phyloP scores from a whole-genome alignment of 148 eudicot genomes.

The Rhododendron mucronatum region DNA sequence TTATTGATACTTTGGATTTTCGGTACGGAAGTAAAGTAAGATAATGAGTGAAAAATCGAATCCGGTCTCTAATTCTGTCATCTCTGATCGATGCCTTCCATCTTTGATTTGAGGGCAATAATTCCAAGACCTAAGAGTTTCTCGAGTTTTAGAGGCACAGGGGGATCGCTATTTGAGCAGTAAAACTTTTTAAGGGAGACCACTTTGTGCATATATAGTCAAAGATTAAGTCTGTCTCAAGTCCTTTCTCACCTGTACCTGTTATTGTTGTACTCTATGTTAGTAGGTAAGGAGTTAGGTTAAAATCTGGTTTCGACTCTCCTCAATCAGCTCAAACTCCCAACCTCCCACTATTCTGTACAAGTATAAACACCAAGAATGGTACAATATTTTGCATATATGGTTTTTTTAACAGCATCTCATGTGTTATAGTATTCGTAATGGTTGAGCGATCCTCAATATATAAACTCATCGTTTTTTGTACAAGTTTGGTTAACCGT shows the following conservation, averaged over 20 bases:
- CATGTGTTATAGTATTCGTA: background rate
- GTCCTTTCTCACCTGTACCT: background rate
- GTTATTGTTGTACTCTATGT: too few relatives aligned
- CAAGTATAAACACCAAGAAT: too few relatives aligned
- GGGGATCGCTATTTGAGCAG: background rate
- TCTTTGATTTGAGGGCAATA: too few relatives aligned
- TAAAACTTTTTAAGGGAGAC: background rate
- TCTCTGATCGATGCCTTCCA: too few relatives aligned
- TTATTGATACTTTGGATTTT: too few relatives aligned
- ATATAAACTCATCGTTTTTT: background rate
- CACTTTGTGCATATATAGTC: background rate
- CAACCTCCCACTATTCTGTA: background rate
- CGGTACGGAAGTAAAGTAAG: too few relatives aligned
- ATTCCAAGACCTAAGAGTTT: too few relatives aligned
- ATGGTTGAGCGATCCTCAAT: background rate
- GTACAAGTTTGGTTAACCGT: background rate
- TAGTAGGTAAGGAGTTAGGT: too few relatives aligned
- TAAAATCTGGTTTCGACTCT: too few relatives aligned
- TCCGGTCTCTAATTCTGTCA: too few relatives aligned
- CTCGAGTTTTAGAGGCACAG: too few relatives aligned
- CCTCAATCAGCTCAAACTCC: background rate
- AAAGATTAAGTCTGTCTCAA: background rate
- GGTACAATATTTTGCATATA: background rate
- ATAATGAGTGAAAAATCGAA: too few relatives aligned
- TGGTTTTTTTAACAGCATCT: background rate